Base-by-base conservation (phyloP, 129 eudicot species). In the Artemisia argyi region DNA sequence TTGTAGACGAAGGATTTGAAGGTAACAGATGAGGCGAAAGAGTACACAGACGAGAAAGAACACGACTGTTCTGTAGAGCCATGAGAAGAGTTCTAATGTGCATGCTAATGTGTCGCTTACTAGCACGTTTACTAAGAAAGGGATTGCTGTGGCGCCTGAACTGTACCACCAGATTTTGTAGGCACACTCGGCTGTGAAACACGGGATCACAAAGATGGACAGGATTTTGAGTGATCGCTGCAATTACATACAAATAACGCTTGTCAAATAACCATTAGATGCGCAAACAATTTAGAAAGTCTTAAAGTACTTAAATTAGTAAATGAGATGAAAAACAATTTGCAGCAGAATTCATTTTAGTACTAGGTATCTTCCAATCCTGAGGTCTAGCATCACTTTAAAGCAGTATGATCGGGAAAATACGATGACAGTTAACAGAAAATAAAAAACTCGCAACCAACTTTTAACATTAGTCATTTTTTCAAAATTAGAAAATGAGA, bases 81-180 rank as follows among this genome's bases (percentile, higher is more conserved):
- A 89, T 0, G 98, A 92, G 77, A 81, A 69, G 13, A 92, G 89
- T 76, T 89, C 96, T 30, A 89, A 39, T 26, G 78, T 48, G 71
- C 98, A 92, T 13, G 96, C 96, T 19, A 92, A 87, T 2, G 85
- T 51, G 67, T 87, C 84, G 62, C 98, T 89, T 73, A 88, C 87
- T 22, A 85, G 10, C 13, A 66, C 87, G 49, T 89, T 83, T 12
- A 90, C 96, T 62, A 92, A 66, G 74, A 92, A 92, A 13, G 98
- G 95, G 56, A 92, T 87, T 12, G 75, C 83, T 3, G 96, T 85
- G 26, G 86, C 91, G 28, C 96, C 98, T 0, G 98, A 92, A 68
- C 72, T 65, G 81, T 92, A 92, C 98, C 98, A 92, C 96, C 98
- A 92, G 32, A 89, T 83, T 73, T 89, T 92, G 77, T 92, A 89